Conservation (phyloP, 768 basidiomycete species). For the Podaxis pistillaris region DNA sequence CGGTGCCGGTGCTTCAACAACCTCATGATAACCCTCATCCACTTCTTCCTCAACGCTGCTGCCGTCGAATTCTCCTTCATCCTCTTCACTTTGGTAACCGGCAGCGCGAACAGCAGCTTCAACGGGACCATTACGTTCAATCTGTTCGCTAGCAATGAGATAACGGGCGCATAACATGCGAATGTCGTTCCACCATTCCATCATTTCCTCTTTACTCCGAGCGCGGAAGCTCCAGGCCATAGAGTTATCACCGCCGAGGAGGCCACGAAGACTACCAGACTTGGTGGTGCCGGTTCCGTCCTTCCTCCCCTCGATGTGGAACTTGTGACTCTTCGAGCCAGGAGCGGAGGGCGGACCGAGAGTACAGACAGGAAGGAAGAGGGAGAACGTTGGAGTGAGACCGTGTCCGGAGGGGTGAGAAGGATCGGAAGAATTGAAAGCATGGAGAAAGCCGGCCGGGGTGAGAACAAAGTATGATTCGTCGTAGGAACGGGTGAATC, state of each 20-base stretch:
- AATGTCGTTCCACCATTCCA: conserved; percentile 99
- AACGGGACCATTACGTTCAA: conserved; percentile 90
- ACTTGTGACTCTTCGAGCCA: conserved; percentile 81
- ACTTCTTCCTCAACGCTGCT: conserved; percentile 39
- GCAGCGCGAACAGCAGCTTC: conserved; percentile 87
- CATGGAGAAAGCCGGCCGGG: conserved; percentile 94
- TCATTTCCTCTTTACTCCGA: conserved; percentile 92
- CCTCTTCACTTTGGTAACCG: conserved; percentile 83
- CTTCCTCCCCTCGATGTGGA: conserved; percentile 93
- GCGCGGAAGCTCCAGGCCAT: conserved; percentile 87
- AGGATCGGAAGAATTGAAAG: conserved; percentile 80
- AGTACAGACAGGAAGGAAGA: conserved; percentile 95
- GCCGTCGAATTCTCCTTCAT: conserved; percentile 46
- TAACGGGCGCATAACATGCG: conserved; percentile 92
- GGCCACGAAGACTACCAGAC: conserved; percentile 36
- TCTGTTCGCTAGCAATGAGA: conserved; percentile 89
- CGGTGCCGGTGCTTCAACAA: conserved; percentile 20
- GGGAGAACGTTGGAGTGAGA: conserved; percentile 67
- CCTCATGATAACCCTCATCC: conserved; percentile 33
- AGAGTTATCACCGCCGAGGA: conserved; percentile 37
- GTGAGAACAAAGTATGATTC: conserved; percentile 94
- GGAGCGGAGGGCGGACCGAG: conserved; percentile 84
- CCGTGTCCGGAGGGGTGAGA: conserved; percentile 35
- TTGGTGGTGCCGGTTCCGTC: conserved; percentile 73
- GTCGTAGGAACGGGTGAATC: conserved; percentile 82